Evolutionary conservation across 2,329 filamentous ascomycete genomes (phyloP), one percentile per base, ranked within the genome.

Genomic region (Nemania sp.): DNA sequence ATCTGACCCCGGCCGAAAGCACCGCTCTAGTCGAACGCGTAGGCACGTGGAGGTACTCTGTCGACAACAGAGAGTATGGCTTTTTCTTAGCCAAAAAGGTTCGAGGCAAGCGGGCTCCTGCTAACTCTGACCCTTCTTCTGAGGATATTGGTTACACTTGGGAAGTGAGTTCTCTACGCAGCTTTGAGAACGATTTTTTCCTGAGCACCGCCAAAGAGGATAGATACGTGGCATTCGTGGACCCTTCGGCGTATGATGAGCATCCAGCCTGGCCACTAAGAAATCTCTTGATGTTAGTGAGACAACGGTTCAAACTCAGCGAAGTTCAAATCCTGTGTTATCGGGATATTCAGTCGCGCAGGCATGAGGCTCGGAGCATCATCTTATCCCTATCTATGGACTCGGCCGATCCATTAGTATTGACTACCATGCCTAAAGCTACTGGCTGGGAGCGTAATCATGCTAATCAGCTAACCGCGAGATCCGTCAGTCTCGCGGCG

Each of bases 81-180:
- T 99, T 97, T 74, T 99, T 99, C 71, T 76, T 99, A n/a, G 92
- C 86, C 6, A 96, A 96, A 73, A 90, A 87, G 64, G 75, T 86
- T 22, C 78, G 77, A 1, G 72, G 72, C 20, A 66, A 68, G 44
- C 63, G 66, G 42, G 48, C 62, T 34, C 68, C 71, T 12, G 11
- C 33, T 23, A 44, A 34, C 43, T 75, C 80, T 0, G 78, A 80
- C 22, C 78, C 78, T 1, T 73, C 77, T 1, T 75, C 81, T 24
- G 81, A 84, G 5, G 75, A 75, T 7, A 73, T 89, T 15, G 81
- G 83, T 0, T 94, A 85, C 64, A 78, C 75, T 41, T 99, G 94
- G 94, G 80, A 83, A 23, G 80, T 99, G 42, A 89, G 81, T 1
- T 83, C 87, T 1, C 78, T 99, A 11, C 82, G 87, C 20, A 80